Evolutionary conservation across 108 stramenopile genomes (phyloP), one percentile per base, ranked within the genome.

Genomic region (Schizochytrium sp.): DNA sequence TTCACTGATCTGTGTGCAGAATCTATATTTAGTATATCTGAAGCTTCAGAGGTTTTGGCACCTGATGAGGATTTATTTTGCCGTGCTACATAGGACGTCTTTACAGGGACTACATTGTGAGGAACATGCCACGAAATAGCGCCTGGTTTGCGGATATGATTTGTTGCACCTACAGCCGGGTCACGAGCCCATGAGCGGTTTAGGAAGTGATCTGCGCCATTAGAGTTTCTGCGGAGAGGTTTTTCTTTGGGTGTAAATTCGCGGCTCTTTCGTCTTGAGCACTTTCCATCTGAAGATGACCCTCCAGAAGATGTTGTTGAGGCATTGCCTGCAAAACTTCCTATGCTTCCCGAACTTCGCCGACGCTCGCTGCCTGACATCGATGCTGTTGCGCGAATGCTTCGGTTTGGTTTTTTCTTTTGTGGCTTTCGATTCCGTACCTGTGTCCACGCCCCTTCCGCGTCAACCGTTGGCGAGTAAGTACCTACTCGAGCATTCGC

Each of bases 91-190:
- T 28, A 28, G 28, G 28, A 28, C 28, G 28, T 28, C 28, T 28
- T 28, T 28, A 28, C 28, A 28, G 28, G 28, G 28, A 28, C 28
- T 28, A 28, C 28, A 2, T 69, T 38, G 28, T 69, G 64, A 38
- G 64, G 64, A 8, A 69, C 64, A 15, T 69, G 64, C 64, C 64
- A 69, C 10, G 64, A 69, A 44, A 69, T 44, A 7, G 64, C 64
- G 28, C 64, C 64, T 0, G 64, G 64, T 69, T 69, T 69, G 64
- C 64, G 64, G 44, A 69, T 12, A 38, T 69, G 64, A 5, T 15
- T 3, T 28, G 64, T 38, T 38, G 7, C 64, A 0, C 12, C 5
- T 44, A 28, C 19, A 1, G 28, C 64, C 19, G 12, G 10, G 15
- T 69, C 12, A 7, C 44, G 64, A 38, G 64, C 8, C 64, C 64